Evolutionary conservation across 768 basidiomycete species (phyloP).

Genomic region (Hericium alpestre): DNA sequence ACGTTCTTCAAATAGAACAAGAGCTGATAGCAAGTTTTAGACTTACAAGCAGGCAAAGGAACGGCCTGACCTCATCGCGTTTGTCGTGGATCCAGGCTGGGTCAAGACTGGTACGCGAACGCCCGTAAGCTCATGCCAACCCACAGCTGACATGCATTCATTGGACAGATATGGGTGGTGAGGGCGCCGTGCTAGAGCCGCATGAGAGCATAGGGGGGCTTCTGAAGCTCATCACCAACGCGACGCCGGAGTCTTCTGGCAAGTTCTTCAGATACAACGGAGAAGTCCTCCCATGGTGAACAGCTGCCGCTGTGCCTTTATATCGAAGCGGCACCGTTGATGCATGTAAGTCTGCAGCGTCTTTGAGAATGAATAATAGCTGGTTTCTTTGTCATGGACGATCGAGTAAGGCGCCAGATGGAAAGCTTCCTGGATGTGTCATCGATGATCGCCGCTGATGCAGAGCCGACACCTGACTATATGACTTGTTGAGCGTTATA

Average conservation of each 20-base stretch:
- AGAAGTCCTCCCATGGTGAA: constrained; percentile 22
- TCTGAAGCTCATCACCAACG: constrained; percentile 18
- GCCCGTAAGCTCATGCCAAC: neutral
- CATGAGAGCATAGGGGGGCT: constrained; percentile 21
- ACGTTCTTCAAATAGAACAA: neutral
- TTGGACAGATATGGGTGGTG: constrained; percentile 25
- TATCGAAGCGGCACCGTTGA: too few species aligned
- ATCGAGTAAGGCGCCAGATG: too few species aligned
- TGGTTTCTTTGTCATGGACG: too few species aligned
- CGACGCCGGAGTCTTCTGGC: constrained; percentile 20
- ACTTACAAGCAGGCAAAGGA: constrained; percentile 28
- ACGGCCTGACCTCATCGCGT: constrained; percentile 21
- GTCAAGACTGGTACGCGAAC: constrained; percentile 24
- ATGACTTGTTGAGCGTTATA: too few species aligned
- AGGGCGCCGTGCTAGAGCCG: constrained; percentile 19
- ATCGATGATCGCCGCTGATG: too few species aligned
- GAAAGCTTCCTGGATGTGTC: neutral
- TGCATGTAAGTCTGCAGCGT: too few species aligned
- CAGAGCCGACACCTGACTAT: too few species aligned
- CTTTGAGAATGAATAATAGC: too few species aligned
- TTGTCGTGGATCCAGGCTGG: constrained; percentile 29
- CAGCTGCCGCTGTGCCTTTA: neutral
- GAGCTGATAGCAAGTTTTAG: neutral
- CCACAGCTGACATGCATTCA: neutral
- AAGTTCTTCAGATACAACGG: constrained; percentile 24